Base-by-base conservation (phyloP, 805 yeast species). In the Vanderwaltozyma tropicalis region DNA sequence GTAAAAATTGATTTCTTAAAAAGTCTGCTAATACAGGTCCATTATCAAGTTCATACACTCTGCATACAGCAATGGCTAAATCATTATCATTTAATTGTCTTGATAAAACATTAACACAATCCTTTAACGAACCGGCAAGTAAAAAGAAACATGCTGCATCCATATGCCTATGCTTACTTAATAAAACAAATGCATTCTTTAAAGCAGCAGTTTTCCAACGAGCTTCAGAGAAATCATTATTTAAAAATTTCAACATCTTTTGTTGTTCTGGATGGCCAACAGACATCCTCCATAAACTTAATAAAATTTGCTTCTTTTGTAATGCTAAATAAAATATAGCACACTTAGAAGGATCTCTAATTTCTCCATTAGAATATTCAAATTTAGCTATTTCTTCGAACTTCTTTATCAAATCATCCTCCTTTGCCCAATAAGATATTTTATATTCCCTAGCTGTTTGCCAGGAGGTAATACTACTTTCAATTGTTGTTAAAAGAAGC, bases 61-160 rank as follows among this genome's bases (percentile, higher is more conserved):
- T 71, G 4, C 95, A 80, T 21, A 89, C 77, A 0, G 82, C 83
- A 28, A 89, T 63, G 0, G 96, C 95, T 34, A 92, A 64, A 34
- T 78, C 75, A 4, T 77, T 42, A 53, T 89, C 94, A 2, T 71
- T 54, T 32, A 85, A 57, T 52, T 87, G 80, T 34, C 68, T 74
- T 28, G 80, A 69, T 16, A 89, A 54, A 0, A 87, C 89, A 53
- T 72, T 77, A 21, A 81, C 81, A 41, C 87, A 77, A 61, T 92
- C 97, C 38, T 72, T 72, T 12, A 85, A 60, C 1, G 87, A 67
- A 35, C 71, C 87, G 0, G 83, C 95, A 11, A 89, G 66, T 26
- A 89, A 59, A 59, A 89, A 89, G 55, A 92, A 88, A 17, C 80
- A 77, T 0, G 96, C 96, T 0, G 96, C 94, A 58, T 87, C 94